Base-by-base conservation (phyloP, 2,329 filamentous ascomycete species). In the Paraphaeosphaeria minitans region DNA sequence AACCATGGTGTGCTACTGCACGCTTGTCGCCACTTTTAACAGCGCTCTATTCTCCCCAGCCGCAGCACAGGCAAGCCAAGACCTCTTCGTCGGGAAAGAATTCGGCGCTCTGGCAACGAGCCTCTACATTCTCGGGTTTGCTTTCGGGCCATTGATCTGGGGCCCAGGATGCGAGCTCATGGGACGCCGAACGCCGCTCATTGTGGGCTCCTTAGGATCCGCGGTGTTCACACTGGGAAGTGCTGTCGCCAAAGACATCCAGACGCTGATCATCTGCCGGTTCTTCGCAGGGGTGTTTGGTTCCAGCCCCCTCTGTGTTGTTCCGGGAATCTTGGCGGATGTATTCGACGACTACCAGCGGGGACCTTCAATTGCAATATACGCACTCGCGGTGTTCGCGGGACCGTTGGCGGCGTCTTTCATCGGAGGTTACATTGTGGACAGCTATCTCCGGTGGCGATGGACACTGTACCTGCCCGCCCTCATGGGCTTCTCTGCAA, bases 381-480 rank as follows among this genome's bases (percentile, higher is more conserved):
- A 61, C 42, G 66, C 60, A 3, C 47, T 67, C 45, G 49, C 58
- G 2, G 65, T 68, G 3, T 57, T 63, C 12, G 53, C 60, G 6
- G 66, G 66, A 3, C 66, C 66, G 3, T 41, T 62, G 0, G 39
- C 64, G 35, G 77, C 80, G 3, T 81, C 81, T 4, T 82, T 82
- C 56, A 79, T 83, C 47, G 61, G 63, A 19, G 81, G 81, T 2
- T 90, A 89, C 67, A 76, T 89, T 1, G 84, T 84, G 16, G 71
- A 78, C 33, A 78, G 74, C 41, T 65, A 69, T 4, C 71, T 82
- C 3, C 80, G 81, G 29, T 84, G 81, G 81, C 76, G 82, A 31
- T 84, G 81, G 80, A 83, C 81, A 2, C 69, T 79, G 58, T 82
- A 83, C 85, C 69, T 78, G 71, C 13, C 76, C 79, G 4, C 41